Conservation (phyloP, 139 green algal genomes). For the Haematococcus sp. region DNA sequence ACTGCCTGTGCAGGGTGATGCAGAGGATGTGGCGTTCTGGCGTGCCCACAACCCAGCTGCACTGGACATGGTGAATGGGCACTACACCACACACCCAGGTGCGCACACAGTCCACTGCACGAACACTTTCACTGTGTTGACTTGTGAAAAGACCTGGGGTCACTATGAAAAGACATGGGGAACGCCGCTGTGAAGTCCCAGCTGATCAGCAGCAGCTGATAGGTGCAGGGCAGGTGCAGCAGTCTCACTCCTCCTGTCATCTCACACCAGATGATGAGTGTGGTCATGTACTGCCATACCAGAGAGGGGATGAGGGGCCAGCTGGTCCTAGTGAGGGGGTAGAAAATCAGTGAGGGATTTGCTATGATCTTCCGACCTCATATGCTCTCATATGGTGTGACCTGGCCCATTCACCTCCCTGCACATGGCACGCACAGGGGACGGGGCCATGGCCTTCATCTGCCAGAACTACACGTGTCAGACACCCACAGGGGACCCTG, state of each 20-base stretch:
- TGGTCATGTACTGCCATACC: too few species aligned
- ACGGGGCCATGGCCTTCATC: conserved; percentile 45
- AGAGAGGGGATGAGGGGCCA: too few species aligned
- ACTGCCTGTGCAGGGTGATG: conserved; percentile 9
- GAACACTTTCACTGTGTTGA: neutral
- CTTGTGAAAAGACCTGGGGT: neutral
- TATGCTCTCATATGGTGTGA: too few species aligned
- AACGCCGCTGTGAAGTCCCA: neutral
- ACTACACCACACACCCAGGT: conserved; percentile 14
- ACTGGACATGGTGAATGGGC: conserved; percentile 53
- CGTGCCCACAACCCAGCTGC: conserved; percentile 61
- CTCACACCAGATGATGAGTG: too few species aligned
- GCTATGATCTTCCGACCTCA: too few species aligned
- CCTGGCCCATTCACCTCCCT: too few species aligned
- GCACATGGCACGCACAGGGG: too few species aligned
- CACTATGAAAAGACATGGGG: neutral
- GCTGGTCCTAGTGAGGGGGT: too few species aligned
- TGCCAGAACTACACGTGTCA: conserved; percentile 83
- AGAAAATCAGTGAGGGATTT: too few species aligned
- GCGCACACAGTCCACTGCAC: neutral
- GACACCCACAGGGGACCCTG: conserved; percentile 50
- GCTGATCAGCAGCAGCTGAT: conserved; percentile 10
- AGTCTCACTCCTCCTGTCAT: neutral
- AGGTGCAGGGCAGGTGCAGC: neutral
- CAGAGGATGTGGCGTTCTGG: conserved; percentile 59